Percentiles rank a stretch among this genome's conserved stretches.
phyloP scores from a whole-genome alignment of 176 grass and related monocot species.

The barley (Hordeum vulgare) region DNA sequence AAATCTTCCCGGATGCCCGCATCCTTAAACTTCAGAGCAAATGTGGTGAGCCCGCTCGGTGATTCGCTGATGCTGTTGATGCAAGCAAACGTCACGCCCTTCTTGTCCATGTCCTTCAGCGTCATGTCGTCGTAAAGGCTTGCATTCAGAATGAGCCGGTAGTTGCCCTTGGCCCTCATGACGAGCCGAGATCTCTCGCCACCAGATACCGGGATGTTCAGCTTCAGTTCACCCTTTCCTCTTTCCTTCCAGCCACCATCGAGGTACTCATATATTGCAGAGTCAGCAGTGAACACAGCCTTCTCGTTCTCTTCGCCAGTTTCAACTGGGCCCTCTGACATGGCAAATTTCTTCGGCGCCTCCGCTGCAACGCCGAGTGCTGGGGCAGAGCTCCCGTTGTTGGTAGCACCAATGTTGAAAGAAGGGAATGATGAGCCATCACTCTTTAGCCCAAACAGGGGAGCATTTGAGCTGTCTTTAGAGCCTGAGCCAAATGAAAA shows the following conservation, averaged over 20 bases:
- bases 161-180: conserved; percentile 94
- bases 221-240: conserved; percentile 89
- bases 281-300: conserved; percentile 66
- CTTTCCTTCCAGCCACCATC: conserved; percentile 95
- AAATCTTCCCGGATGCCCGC: conserved; percentile 67
- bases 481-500: conserved; percentile 62
- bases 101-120: conserved; percentile 97
- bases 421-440: conserved; percentile 48
- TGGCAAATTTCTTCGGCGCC: conserved; percentile 43
- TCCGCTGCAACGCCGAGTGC: conserved; percentile 29
- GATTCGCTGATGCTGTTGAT: conserved; percentile 67
- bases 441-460: conserved; percentile 40
- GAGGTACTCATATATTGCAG: conserved; percentile 80
- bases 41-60: conserved; percentile 44
- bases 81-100: conserved; percentile 82
- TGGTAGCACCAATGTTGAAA: conserved; percentile 36
- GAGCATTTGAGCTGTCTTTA: conserved; percentile 41
- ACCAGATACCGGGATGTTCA: conserved; percentile 58
- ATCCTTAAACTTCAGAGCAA: conserved; percentile 96
- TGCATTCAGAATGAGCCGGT: conserved; percentile 73
- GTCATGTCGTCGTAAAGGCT: conserved; percentile 83
- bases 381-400: conserved; percentile 40
- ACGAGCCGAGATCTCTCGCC: conserved; percentile 67
- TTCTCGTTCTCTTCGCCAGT: conserved; percentile 96
- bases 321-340: conserved; percentile 81